Evolutionary conservation across 352 stramenopile species (phyloP).

Genomic region (Peronosclerospora sorghi): DNA sequence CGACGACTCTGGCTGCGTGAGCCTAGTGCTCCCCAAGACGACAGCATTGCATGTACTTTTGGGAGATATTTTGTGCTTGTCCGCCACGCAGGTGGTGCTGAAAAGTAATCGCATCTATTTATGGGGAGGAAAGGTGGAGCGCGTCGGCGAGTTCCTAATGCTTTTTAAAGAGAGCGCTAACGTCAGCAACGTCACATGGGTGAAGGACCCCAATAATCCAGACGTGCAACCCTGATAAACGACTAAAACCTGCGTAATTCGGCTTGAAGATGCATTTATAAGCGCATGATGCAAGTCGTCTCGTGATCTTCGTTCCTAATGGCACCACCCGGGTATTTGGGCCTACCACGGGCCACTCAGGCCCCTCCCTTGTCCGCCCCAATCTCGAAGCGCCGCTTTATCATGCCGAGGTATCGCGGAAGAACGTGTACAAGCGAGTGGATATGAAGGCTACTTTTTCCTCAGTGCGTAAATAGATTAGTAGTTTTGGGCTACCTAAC

Average conservation of each 20-base stretch:
- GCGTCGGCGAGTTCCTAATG: slow-evolving; percentile 75
- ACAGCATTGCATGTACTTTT: slow-evolving; percentile 53
- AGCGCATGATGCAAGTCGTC: too few relatives aligned
- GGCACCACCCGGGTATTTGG: too few relatives aligned
- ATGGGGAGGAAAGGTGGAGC: slow-evolving; percentile 73
- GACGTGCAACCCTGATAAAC: slow-evolving; percentile 51
- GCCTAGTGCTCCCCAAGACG: slow-evolving; percentile 65
- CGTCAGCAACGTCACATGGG: slow-evolving; percentile 74
- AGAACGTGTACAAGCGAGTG: too few relatives aligned
- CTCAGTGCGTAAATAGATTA: too few relatives aligned
- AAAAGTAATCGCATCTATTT: slow-evolving; percentile 73
- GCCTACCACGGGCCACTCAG: too few relatives aligned
- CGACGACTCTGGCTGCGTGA: slow-evolving; percentile 73
- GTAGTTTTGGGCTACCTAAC: too few relatives aligned
- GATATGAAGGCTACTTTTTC: too few relatives aligned
- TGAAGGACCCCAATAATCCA: slow-evolving; percentile 67
- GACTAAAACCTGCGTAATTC: slow-evolving; percentile 42
- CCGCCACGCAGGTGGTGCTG: slow-evolving; percentile 58
- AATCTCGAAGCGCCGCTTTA: too few relatives aligned
- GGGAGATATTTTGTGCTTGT: slow-evolving; percentile 66
- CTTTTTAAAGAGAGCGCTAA: slow-evolving; percentile 80
- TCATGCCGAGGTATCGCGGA: too few relatives aligned
- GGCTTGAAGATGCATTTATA: too few relatives aligned
- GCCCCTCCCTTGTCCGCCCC: too few relatives aligned
- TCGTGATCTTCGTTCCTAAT: too few relatives aligned